Conservation (phyloP, 1,284 basidiomycete genomes). For the Irpex sp. region DNA sequence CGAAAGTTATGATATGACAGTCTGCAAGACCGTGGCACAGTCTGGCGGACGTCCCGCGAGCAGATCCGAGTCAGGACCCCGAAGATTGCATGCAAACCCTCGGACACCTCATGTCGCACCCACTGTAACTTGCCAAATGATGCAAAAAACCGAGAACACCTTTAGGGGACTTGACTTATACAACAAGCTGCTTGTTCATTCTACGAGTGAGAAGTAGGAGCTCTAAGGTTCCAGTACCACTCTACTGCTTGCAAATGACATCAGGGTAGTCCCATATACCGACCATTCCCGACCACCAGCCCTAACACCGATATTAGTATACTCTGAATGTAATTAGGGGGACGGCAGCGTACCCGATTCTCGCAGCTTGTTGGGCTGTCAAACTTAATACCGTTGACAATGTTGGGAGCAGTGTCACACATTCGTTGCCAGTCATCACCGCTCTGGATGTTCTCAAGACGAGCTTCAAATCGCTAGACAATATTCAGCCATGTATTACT, state of each 20-base stretch:
- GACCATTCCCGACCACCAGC: slow-evolving; percentile 12
- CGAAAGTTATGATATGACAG: no score
- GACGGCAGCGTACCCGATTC: background rate
- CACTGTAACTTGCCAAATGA: background rate
- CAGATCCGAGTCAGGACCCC: no score
- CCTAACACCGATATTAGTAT: background rate
- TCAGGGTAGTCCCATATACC: slow-evolving; percentile 13
- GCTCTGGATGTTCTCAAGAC: background rate
- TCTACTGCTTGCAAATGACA: slow-evolving; percentile 1
- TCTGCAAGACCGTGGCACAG: no score
- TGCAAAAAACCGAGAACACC: background rate
- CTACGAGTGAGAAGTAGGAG: no score
- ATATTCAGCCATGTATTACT: background rate
- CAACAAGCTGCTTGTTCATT: no score
- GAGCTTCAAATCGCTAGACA: background rate
- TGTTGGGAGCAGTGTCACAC: background rate
- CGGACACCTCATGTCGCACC: background rate
- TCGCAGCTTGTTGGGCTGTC: background rate
- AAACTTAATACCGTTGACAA: background rate
- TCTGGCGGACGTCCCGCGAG: no score
- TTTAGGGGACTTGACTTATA: no score
- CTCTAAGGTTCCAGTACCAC: no score
- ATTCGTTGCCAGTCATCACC: background rate
- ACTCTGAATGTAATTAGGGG: background rate
- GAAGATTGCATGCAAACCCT: background rate